Evolutionary conservation across 169 alveolate genomes (phyloP), one percentile per base, ranked within the genome.

Genomic region (Plasmodium blacklocki): DNA sequence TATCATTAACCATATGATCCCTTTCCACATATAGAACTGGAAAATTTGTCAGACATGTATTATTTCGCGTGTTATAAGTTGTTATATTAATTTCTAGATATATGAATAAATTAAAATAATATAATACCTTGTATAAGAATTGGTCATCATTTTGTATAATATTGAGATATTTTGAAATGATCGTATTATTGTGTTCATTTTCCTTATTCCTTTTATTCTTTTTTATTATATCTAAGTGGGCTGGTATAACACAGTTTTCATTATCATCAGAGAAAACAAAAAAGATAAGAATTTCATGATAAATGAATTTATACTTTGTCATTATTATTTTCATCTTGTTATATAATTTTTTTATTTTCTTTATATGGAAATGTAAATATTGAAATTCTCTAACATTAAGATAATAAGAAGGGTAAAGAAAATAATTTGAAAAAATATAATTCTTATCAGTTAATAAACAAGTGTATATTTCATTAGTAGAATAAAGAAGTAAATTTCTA

Each of bases 291-390:
- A 78, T 58, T 7, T 45, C 19, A 14, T 7, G 21, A 43, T 68
- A 83, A 11, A 83, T 15, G 4, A 45, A 50, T 49, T 43, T 83
- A 45, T 68, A 83, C 50, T 32, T 83, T 12, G 43, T 63, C 23
- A 83, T 60, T 12, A 72, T 39, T 32, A 60, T 54, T 62, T 50
- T 83, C 73, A 83, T 56, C n/a, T 23, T 72, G 23, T 52, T 83
- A 49, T 83, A 83, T 29, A 83, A 58, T 50, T 83, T 60, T 18
- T 83, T 83, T n/a, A 72, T 52, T 72, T 83, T 83, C 63, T 50
- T 83, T 21, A 83, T 60, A 68, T 83, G 54, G 12, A 32, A 70
- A 29, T 83, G 83, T 14, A 67, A 83, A 68, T 45, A 68, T 26
- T 47, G 18, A 60, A 50, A 50, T 11, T 26, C 47, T n/a, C 9